Base-by-base conservation (phyloP, 371 early-diverging fungal genomes). In the Syncephalastrum sp. region DNA sequence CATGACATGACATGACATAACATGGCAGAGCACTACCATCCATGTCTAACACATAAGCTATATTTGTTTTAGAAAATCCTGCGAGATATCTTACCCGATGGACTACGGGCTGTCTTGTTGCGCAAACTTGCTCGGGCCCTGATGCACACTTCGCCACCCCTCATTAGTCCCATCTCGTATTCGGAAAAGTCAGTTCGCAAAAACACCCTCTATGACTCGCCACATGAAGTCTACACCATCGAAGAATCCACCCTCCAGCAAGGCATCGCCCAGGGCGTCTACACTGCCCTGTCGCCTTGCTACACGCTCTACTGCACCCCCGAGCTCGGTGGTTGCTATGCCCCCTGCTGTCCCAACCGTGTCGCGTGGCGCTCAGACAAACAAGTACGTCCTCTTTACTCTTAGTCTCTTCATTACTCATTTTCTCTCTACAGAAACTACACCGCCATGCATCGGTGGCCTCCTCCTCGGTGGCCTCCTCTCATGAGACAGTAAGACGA, bases 401-500 rank as follows among this genome's bases (percentile, higher is more conserved):
- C 29, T 3, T 8, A 33, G 10, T 33, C 38, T 8, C 8, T 0
- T 33, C 38, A 10, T 50, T 19, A 50, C 50, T 25, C 50, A 50
- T 50, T 0, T 10, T 12, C 50, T 5, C 50, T 43, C 50, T 21
- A 15, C 57, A 56, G 10, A 33, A 41, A 43, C 15, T 54, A 15
- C 38, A 24, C 15, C 52, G 45, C 48, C 27, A 66, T 42, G 53
- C 47, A 21, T 59, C 57, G 3, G 14, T 54, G 6, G 49, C 66
- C 5, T 57, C 60, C 4, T 60, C 60, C 12, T 60, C 54, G 4
- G 48, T 59, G n/a, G 48, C 67, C 3, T 63, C 64, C 12, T 72
- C 72, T n/a, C 70, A 74, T 63, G 78, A 77, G 19, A 72, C 78
- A 15, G 78, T 77, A 70, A 70, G 53, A 14, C 25, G 5, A 29